Base-by-base conservation (phyloP, 2,329 filamentous ascomycete species). In the Claviceps paspali region DNA sequence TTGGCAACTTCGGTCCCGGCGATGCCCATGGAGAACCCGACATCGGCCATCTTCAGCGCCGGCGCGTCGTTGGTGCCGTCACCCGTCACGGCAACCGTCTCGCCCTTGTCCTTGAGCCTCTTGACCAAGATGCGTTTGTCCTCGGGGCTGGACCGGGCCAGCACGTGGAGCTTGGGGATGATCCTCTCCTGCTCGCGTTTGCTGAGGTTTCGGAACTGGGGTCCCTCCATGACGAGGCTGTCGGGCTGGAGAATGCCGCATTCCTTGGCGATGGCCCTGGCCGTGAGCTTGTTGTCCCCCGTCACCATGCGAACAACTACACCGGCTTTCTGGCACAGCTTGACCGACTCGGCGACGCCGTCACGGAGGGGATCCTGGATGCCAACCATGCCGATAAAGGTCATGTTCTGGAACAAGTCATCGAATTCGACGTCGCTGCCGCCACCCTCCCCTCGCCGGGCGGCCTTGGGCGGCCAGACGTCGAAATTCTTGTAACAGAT, bases 11-110 rank as follows among this genome's bases (percentile, higher is more conserved):
- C 82, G 0, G 82, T 87, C 43, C 82, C 82, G 11, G 82, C 71
- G 37, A 87, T 83, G 46, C 82, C 82, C 82, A 88, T 88, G 14
- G 82, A 84, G 58, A 88, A 87, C 19, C 82, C 82, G 34, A 88
- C 79, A 51, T 88, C 82, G 6, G 82, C 82, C 49, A 78, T 78
- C 59, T 83, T 86, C 34, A 88, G 67, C 35, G 82, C 82, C 19
- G 82, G 82, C 4, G 81, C 82, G 56, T 88, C 82, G 53, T 88
- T 88, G 48, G 82, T 87, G 38, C 82, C 82, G 49, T 88, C 82
- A 46, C 82, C 82, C 22, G 82, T 88, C 9, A 87, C 82, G 31
- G 82, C 82, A 36, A 88, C 82, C 12, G 78, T 85, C 54, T 88
- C 80, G 32, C 76, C 76, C 51, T 76, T 66, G 43, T 79, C 76